Conservation (phyloP, 169 alveolate genomes). For the Prorocentrum cordatum region DNA sequence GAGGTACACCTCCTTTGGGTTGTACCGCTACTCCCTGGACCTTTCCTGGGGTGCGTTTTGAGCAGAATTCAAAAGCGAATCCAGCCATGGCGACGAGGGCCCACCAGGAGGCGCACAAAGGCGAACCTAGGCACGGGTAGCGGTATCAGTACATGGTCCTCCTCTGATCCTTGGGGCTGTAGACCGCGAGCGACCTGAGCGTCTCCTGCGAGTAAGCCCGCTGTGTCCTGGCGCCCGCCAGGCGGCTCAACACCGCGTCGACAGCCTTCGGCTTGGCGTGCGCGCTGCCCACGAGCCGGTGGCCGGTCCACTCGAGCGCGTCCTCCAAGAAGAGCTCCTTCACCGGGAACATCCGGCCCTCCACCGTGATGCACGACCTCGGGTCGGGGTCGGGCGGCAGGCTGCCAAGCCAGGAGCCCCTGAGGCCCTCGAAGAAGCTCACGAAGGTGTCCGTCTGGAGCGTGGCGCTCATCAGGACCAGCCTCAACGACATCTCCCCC, state of each 20-base stretch:
- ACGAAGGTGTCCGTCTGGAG: not conserved
- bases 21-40: not conserved
- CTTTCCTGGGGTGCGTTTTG: no score
- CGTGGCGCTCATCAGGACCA: not conserved
- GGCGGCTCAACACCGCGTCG: not conserved
- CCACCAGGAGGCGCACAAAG: no score
- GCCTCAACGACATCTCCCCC: no score
- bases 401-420: no score
- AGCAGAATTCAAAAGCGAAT: no score
- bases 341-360: not conserved
- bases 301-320: no score
- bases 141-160: constrained; percentile 78
- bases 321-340: not conserved
- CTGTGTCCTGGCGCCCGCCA: not conserved
- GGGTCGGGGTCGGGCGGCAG: no score
- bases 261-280: not conserved
- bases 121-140: no score
- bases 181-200: no score
- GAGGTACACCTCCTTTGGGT: not conserved
- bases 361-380: not conserved
- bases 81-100: no score
- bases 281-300: no score
- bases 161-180: constrained; percentile 80
- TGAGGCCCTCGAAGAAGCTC: not conserved
- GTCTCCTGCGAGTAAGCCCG: not conserved